Percentiles rank a stretch among this genome's conserved stretches.
phyloP scores from a whole-genome alignment of 1,284 basidiomycete species.

The Earliella scabrosa region DNA sequence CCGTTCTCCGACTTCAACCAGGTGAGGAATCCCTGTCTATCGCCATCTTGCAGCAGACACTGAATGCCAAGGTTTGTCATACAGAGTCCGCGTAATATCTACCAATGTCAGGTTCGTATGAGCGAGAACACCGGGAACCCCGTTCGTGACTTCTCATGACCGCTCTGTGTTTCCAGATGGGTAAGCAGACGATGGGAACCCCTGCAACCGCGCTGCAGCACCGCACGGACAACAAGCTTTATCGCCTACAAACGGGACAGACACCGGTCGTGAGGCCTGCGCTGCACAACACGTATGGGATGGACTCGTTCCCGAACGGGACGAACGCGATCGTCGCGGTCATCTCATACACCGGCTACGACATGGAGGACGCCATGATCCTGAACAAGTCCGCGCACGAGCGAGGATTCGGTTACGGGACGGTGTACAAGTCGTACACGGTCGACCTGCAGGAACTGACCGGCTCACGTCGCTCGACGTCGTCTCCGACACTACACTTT shows the following conservation, averaged over 20 bases:
- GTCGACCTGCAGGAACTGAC: slow-evolving; percentile 87
- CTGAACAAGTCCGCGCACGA: slow-evolving; percentile 99
- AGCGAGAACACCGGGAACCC: not conserved
- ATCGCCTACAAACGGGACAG: slow-evolving; percentile 94
- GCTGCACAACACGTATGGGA: slow-evolving; percentile 95
- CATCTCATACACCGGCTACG: slow-evolving; percentile 99
- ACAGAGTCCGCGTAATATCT: slow-evolving; percentile 85
- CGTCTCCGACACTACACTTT: slow-evolving; percentile 77
- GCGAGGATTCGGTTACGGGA: slow-evolving; percentile 96
- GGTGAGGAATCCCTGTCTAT: slow-evolving; percentile 49
- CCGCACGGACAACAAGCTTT: slow-evolving; percentile 98
- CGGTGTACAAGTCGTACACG: slow-evolving; percentile 95
- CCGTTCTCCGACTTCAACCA: slow-evolving; percentile 98
- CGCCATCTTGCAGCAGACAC: no score
- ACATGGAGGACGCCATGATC: slow-evolving; percentile 99
- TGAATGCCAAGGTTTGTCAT: slow-evolving; percentile 1
- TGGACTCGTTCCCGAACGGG: slow-evolving; percentile 98
- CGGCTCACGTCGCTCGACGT: slow-evolving; percentile 61
- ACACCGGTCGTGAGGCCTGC: slow-evolving; percentile 93
- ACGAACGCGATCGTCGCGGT: slow-evolving; percentile 99
- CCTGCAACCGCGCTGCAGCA: slow-evolving; percentile 90
- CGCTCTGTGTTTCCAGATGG: slow-evolving; percentile 71
- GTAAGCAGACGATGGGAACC: slow-evolving; percentile 99
- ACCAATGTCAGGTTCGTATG: slow-evolving; percentile 76
- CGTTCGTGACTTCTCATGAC: not conserved